Percentiles rank a stretch among this genome's conserved stretches.
phyloP scores from a whole-genome alignment of 495 filamentous ascomycete genomes.

The Astrothelium macrocarpum region DNA sequence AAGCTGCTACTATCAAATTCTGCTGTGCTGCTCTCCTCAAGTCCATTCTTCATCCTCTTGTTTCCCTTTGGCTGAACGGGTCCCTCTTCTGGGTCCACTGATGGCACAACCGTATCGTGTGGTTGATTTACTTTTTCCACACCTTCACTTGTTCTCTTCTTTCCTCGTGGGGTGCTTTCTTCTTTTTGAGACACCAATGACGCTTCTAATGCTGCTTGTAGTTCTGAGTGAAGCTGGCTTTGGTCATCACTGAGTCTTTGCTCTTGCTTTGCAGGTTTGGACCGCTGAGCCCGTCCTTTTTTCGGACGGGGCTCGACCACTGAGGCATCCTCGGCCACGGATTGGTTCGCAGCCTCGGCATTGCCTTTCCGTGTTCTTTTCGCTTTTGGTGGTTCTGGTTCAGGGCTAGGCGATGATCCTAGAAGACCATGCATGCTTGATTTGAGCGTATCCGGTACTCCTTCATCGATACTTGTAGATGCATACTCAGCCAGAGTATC shows the following conservation, averaged over 20 bases:
- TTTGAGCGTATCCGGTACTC: background rate
- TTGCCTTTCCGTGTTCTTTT: background rate
- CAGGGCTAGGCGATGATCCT: background rate
- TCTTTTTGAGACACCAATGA: slow-evolving; percentile 14
- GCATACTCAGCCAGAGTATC: slow-evolving; percentile 31
- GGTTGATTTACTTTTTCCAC: slow-evolving; percentile 31
- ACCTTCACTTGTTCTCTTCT: slow-evolving; percentile 58
- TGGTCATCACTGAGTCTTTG: background rate
- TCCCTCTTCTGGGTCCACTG: slow-evolving; percentile 29
- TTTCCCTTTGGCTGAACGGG: background rate
- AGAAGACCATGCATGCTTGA: background rate
- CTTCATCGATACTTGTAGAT: background rate
- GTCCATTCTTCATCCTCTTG: background rate
- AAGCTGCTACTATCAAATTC: background rate
- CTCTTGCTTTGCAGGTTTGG: background rate
- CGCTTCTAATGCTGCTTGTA: slow-evolving; percentile 28
- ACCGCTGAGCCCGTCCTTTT: background rate
- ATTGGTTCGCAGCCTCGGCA: background rate
- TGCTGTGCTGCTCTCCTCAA: slow-evolving; percentile 32
- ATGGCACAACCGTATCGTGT: slow-evolving; percentile 11
- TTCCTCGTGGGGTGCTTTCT: slow-evolving; percentile 34
- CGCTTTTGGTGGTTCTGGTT: background rate
- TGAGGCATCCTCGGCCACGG: background rate
- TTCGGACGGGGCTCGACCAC: background rate
- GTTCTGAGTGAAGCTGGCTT: background rate